Evolutionary conservation across 352 stramenopile genomes (phyloP).

Genomic region (Globisporangium polare): DNA sequence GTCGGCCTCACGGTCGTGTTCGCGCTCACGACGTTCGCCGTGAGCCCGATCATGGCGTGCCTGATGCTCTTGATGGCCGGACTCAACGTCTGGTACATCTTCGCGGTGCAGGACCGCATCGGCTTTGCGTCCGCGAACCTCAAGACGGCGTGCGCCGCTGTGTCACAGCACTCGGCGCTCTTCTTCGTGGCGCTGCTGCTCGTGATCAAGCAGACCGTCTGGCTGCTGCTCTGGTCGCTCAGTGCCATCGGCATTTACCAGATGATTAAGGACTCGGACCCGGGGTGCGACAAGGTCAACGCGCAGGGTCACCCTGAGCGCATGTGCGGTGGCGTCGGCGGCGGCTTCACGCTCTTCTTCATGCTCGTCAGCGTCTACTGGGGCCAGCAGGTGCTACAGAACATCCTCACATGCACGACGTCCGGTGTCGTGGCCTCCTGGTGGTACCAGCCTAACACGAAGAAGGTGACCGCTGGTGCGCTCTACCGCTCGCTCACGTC

Average conservation of each 20-base stretch:
- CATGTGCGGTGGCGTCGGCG: conserved; percentile 56
- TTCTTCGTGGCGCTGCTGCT: conserved; percentile 67
- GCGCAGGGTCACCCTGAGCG: conserved; percentile 19
- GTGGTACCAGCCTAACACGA: conserved; percentile 73
- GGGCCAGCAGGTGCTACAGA: conserved; percentile 83
- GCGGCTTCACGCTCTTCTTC: conserved; percentile 68
- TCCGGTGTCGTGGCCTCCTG: conserved; percentile 76
- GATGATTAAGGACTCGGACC: conserved; percentile 62
- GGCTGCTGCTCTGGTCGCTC: conserved; percentile 70
- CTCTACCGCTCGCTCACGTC: conserved; percentile 80
- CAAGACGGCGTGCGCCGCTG: conserved; percentile 57
- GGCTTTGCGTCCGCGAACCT: conserved; percentile 80
- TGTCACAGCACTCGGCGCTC: conserved; percentile 51
- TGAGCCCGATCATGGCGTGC: conserved; percentile 55
- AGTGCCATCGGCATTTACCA: conserved; percentile 69
- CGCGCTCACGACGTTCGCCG: conserved; percentile 55
- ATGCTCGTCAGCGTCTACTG: conserved; percentile 83
- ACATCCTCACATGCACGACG: conserved; percentile 79
- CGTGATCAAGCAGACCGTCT: conserved; percentile 69
- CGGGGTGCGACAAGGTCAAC: conserved; percentile 47
- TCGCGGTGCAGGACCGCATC: conserved; percentile 73
- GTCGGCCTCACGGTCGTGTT: conserved; percentile 65
- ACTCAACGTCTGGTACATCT: conserved; percentile 86
- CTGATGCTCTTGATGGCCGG: conserved; percentile 54
- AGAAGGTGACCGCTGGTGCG: conserved; percentile 56